Percentiles rank a stretch among this genome's conserved stretches.
Conservation (phyloP, 2,329 filamentous ascomycete species). For the Waltergamsia citrina region DNA sequence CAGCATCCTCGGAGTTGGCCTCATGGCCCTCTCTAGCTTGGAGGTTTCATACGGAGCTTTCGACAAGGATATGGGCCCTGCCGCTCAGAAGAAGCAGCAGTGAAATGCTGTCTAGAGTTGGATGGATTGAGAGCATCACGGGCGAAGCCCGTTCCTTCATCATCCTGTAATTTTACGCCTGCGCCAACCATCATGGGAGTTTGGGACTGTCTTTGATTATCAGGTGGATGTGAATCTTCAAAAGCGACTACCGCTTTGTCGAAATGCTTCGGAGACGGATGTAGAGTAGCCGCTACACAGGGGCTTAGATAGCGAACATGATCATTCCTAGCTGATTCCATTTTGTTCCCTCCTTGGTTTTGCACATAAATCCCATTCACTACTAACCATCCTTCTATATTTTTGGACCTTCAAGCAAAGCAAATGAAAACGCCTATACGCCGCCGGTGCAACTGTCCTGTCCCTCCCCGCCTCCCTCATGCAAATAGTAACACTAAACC, state of each 20-base stretch:
- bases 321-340: neutral
- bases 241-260: no score
- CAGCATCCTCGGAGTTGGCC: conserved; percentile 67
- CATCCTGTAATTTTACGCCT: conserved; percentile 5
- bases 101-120: no score
- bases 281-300: neutral
- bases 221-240: no score
- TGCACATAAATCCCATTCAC: no score
- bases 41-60: conserved; percentile 92
- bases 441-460: neutral
- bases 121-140: neutral
- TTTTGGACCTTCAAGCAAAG: neutral
- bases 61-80: conserved; percentile 90
- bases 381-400: no score
- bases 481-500: no score
- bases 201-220: conserved; percentile 3
- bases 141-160: neutral
- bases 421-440: conserved; percentile 1
- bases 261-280: no score
- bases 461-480: neutral
- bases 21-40: conserved; percentile 68
- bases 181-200: conserved; percentile 2
- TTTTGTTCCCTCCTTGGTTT: no score
- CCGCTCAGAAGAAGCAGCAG: conserved; percentile 68
- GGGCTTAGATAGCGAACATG: neutral